Evolutionary conservation across 1,284 basidiomycete species (phyloP), one percentile per base, ranked within the genome.

Genomic region (Moesziomyces antarcticus): DNA sequence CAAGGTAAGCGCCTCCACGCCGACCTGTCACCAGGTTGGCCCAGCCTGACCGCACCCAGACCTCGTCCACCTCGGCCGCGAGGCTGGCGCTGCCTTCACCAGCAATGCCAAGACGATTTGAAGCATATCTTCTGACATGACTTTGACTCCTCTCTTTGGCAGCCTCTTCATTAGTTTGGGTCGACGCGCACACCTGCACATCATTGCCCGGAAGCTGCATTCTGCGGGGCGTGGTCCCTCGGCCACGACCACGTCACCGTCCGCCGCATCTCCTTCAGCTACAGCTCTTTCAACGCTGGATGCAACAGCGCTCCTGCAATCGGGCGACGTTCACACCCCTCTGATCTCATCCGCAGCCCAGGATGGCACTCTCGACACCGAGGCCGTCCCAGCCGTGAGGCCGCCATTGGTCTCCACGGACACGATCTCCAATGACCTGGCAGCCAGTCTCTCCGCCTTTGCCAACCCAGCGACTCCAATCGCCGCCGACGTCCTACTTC

Each of bases 181-280:
- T 57, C 61, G 59, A 59, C 54, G 46, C 47, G 50, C 56, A 41
- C 43, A 57, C n/a, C 37, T 40, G 45, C 54, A 57, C 65, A 69
- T 53, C 66, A 73, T 73, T 73, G 71, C 65, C 45, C 71, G 61
- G 25, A 69, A 69, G 62, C 66, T 56, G 43, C 53, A 58, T 33
- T 11, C 62, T 25, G n/a, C 58, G 45, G 71, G 71, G 55, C 61
- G 71, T 69, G 71, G 66, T 56, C 50, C 61, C 21, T 43, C 48
- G 37, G 41, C 49, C 27, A 47, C 61, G 58, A 47, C 65, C 71
- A 66, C 71, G 58, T 61, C 71, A 30, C 55, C 59, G 24, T 42
- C 50, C 46, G 47, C 52, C 48, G 37, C 41, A 13, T 40, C 48
- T 42, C 25, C 9, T 41, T 56, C 24, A 16, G 10, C 21, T 16